Percentiles rank a stretch among this genome's conserved stretches.
Evolutionary conservation across 306 rosid genomes (phyloP).

Genomic region (Hippophae gyantsensis): DNA sequence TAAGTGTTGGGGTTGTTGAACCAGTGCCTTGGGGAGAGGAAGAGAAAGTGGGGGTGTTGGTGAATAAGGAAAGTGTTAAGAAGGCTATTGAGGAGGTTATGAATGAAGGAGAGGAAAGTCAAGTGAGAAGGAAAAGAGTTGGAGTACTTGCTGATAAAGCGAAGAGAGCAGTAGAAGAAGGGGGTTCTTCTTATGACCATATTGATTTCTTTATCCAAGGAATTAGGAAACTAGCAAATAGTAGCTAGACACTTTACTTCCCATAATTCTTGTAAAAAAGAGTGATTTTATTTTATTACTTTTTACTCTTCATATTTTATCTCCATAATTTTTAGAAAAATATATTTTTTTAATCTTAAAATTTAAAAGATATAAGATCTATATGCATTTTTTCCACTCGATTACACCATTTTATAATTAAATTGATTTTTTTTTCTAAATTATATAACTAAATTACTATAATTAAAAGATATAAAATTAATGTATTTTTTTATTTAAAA

Average conservation of each 20-base stretch:
- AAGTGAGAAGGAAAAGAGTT: conserved; percentile 11
- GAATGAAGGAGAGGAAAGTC: conserved; percentile 14
- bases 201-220: conserved; percentile 12
- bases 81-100: conserved; percentile 17
- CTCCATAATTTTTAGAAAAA: no score
- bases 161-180: conserved; percentile 18
- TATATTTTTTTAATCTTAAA: no score
- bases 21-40: conserved; percentile 22
- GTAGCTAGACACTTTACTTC: neutral
- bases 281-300: no score
- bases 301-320: no score
- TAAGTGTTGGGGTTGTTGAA: conserved; percentile 21
- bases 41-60: conserved; percentile 18
- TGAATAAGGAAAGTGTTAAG: conserved; percentile 18
- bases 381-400: no score
- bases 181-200: conserved; percentile 21
- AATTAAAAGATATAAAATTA: no score
- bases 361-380: no score
- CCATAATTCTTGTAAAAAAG: neutral
- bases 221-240: conserved; percentile 7
- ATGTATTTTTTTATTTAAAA: no score
- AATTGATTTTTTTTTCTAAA: no score
- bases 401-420: no score
- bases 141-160: conserved; percentile 18
- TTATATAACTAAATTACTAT: no score